These are phyloP conservation scores for Saccharomyces paradoxus DNA, from an alignment of 805 yeast species.

Conservation along the genomic window DNA sequence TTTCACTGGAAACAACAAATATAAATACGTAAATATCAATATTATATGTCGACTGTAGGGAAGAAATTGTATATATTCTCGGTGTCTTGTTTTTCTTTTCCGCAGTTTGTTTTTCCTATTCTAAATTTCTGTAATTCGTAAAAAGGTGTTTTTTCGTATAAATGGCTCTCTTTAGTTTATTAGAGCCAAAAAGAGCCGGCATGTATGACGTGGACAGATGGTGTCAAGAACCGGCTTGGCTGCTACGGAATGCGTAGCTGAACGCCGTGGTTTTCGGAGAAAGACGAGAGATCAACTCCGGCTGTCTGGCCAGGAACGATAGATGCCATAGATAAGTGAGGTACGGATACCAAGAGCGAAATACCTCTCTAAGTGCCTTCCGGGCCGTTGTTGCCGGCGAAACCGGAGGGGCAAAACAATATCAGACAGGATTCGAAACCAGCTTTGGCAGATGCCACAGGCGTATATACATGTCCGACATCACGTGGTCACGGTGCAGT, in stretches of 20 bases:
- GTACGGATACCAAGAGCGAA: slow-evolving; percentile 2
- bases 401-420: neutral
- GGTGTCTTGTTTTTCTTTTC: neutral
- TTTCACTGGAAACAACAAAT: neutral
- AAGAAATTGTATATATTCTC: neutral
- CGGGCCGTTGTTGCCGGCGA: neutral
- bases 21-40: neutral
- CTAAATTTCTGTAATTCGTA: neutral
- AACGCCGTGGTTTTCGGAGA: neutral
- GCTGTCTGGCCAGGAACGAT: neutral
- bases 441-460: neutral
- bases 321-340: neutral
- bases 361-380: neutral
- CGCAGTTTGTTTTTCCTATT: neutral
- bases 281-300: neutral
- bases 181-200: neutral
- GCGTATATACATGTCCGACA: neutral
- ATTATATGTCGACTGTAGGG: neutral
- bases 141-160: neutral
- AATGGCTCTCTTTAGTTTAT: neutral
- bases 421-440: neutral
- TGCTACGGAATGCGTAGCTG: neutral
- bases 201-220: neutral
- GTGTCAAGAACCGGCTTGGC: neutral
- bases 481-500: neutral